Conservation (phyloP, 768 basidiomycete genomes). For the Dentipellis sp. region DNA sequence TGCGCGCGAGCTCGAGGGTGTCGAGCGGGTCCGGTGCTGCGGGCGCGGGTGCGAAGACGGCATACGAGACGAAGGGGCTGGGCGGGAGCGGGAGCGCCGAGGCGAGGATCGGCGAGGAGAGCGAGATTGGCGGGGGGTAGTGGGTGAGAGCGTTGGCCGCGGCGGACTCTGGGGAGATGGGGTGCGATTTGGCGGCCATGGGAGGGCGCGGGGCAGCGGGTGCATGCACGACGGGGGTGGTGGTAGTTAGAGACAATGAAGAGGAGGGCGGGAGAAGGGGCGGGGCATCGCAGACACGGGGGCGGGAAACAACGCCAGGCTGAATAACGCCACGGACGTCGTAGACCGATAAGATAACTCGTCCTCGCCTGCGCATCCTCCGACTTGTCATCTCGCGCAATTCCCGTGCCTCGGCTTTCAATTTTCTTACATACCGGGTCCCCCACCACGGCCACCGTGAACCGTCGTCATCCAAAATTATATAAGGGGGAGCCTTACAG, state of each 20-base stretch:
- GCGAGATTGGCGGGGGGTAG: constrained; percentile 23
- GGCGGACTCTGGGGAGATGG: constrained; percentile 21
- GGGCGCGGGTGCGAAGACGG: constrained; percentile 29
- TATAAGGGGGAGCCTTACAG: not conserved
- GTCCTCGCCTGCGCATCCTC: no score
- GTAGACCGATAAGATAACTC: no score
- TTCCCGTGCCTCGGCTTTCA: no score
- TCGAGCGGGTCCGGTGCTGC: constrained; percentile 24
- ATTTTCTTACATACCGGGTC: no score
- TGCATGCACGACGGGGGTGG: not conserved
- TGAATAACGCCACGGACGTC: not conserved
- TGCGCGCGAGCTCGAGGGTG: constrained; percentile 47
- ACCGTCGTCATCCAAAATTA: not conserved
- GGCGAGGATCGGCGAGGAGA: constrained; percentile 33
- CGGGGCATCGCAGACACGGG: not conserved
- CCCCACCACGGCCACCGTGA: no score
- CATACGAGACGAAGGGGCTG: constrained; percentile 34
- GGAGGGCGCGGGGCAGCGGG: not conserved
- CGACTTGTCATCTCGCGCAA: no score
- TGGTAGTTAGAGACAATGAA: not conserved
- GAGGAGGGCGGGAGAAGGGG: not conserved
- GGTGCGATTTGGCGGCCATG: constrained; percentile 20
- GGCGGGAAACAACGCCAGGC: not conserved
- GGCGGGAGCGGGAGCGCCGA: constrained; percentile 37
- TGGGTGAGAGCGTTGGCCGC: constrained; percentile 21